Evolutionary conservation across 2,329 filamentous ascomycete species (phyloP).

Genomic region (Drechslerella stenobrocha): DNA sequence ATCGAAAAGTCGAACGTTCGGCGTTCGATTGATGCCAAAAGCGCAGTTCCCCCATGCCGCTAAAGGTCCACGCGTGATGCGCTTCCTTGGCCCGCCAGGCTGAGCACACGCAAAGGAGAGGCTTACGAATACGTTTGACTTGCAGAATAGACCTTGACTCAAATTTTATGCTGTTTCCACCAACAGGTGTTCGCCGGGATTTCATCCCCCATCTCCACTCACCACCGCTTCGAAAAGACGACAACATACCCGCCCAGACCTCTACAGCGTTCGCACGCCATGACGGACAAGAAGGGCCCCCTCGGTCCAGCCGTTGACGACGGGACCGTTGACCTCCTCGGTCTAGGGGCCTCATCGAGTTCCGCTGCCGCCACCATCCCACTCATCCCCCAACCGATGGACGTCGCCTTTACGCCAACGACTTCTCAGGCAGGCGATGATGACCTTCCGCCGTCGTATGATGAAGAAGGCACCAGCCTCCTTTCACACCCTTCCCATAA

Average conservation of each 20-base stretch:
- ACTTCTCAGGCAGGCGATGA: constrained; percentile 24
- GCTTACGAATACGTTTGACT: constrained; percentile 42
- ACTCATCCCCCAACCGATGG: constrained; percentile 25
- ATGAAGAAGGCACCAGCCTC: constrained; percentile 29
- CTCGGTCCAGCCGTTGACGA: constrained; percentile 19
- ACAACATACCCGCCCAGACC: background rate
- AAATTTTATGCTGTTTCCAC: too few species aligned
- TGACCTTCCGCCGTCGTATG: constrained; percentile 40
- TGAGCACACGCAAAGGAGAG: too few species aligned
- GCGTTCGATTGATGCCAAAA: constrained; percentile 15
- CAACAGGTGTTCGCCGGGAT: too few species aligned
- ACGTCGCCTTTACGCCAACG: constrained; percentile 22
- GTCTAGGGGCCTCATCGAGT: constrained; percentile 21
- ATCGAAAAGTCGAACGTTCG: background rate
- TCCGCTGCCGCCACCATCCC: constrained; percentile 32
- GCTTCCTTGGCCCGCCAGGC: constrained; percentile 13
- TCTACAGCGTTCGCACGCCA: background rate
- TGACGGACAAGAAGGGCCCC: constrained; percentile 33
- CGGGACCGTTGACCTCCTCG: constrained; percentile 37
- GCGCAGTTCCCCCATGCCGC: constrained; percentile 3
- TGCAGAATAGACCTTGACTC: too few species aligned
- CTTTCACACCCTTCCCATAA: constrained; percentile 31
- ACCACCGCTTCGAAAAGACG: background rate
- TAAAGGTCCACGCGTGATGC: background rate
- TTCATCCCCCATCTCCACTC: background rate